Evolutionary conservation across 2,329 filamentous ascomycete species (phyloP).

Genomic region (Teratosphaeria viscida): DNA sequence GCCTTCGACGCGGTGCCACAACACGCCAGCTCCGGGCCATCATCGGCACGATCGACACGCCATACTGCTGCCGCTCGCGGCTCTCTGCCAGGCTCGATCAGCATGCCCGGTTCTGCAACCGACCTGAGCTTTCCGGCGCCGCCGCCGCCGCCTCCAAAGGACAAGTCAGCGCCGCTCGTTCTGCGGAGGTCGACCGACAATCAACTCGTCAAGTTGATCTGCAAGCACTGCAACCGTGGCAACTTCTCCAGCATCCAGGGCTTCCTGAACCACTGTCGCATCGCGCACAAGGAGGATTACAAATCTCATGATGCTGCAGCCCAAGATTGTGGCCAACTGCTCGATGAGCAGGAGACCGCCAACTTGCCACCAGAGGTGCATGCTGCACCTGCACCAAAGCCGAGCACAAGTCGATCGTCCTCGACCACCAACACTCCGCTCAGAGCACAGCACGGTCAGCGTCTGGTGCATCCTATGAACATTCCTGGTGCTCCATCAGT

Average conservation of each 20-base stretch:
- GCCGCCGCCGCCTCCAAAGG: conserved; percentile 64
- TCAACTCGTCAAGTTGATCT: conserved; percentile 79
- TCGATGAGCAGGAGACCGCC: conserved; percentile 54
- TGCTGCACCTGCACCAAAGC: conserved; percentile 8
- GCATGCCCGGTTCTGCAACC: conserved; percentile 49
- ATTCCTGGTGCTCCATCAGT: conserved; percentile 2
- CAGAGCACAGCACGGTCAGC: conserved; percentile 7
- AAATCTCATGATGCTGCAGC: conserved; percentile 95
- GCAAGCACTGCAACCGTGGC: conserved; percentile 72
- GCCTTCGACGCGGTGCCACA: conserved; percentile 56
- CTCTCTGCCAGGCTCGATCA: conserved; percentile 40
- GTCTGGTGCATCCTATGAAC: conserved; percentile 23
- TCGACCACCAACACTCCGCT: conserved; percentile 10
- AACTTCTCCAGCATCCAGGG: conserved; percentile 95
- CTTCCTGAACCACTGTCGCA: conserved; percentile 98
- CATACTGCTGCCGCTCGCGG: conserved; percentile 55
- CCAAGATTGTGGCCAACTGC: conserved; percentile 70
- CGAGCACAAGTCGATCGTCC: conserved; percentile 5
- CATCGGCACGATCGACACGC: conserved; percentile 68
- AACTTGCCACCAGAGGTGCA: conserved; percentile 20
- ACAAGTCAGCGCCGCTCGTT: conserved; percentile 60
- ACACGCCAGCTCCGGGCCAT: conserved; percentile 9
- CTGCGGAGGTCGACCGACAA: conserved; percentile 75
- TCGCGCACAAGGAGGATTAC: conserved; percentile 85
- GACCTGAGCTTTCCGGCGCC: conserved; percentile 48